Evolutionary conservation across 192 early-diverging fungal species (phyloP), one percentile per base, ranked within the genome.

Genomic region (Coemansia sp.): DNA sequence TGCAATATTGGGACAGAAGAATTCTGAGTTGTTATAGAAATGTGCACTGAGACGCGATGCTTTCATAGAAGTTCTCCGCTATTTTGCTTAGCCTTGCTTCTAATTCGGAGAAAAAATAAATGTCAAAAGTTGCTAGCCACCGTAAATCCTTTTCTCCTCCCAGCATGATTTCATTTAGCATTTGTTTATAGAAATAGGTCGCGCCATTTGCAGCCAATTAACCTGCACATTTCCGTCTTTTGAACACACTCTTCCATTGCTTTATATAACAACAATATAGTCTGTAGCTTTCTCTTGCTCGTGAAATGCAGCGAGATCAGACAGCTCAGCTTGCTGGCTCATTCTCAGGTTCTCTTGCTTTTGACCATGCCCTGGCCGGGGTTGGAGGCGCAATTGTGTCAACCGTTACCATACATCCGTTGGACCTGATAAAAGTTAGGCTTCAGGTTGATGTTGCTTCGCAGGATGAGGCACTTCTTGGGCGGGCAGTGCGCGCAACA

Each of bases 341-440:
- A 32, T 82, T 71, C 43, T 82, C 72, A 0, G 79, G 79, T 22
- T 84, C 82, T 22, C 73, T 72, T 36, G 74, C 82, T 32, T 58
- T 83, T 1, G 95, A 96, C 76, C 91, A 99, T 74, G 95, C 93
- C 22, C 55, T 95, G 41, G 92, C 96, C 1, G 97, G 97, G 4
- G 89, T 97, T 57, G 80, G 85, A 21, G 96, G 95, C 1, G 96
- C 94, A 13, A 78, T 91, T 6, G 86, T 89, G 12, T 92, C 94
- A 13, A 98, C 97, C 0, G 80, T 85, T 5, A 62, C 86, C 21
- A 84, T 98, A 52, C 95, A 97, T 71, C 97, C 96, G 22, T 72
- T 99, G n/a, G 97, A 99, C 79, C 74, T 98, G 32, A 85, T 99
- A 51, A 99, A 99, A 68, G 94, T 90, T 11, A 82, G 94, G 39